A percentile compares a stretch with the other conserved stretches of the same genome.
Conservation (phyloP, 2,329 filamentous ascomycete species). For the Fusarium domesticum region DNA sequence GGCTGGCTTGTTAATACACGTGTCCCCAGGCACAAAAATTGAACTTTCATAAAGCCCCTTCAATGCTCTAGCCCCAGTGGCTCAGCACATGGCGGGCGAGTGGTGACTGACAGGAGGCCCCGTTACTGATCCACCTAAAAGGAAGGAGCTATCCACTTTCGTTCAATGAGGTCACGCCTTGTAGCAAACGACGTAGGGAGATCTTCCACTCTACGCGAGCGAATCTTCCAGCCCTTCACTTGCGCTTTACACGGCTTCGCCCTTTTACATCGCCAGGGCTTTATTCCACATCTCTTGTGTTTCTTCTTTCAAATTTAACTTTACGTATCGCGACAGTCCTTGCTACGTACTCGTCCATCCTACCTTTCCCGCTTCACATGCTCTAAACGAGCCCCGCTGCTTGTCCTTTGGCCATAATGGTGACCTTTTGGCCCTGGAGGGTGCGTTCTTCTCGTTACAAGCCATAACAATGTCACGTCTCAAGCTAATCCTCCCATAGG, state of each 20-base stretch:
- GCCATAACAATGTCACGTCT: not conserved
- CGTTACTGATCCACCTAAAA: not conserved
- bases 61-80: not conserved
- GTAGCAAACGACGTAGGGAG: not conserved
- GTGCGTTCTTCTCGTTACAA: conserved; percentile 42
- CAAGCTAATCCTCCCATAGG: conserved; percentile 46
- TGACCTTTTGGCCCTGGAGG: conserved; percentile 83
- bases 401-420: conserved; percentile 51
- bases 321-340: not conserved
- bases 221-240: not conserved
- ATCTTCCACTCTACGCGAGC: not conserved
- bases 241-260: not conserved
- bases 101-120: not conserved
- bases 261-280: not conserved
- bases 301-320: not conserved
- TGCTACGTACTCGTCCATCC: conserved; percentile 2
- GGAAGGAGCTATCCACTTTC: not conserved
- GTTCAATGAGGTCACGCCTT: not conserved
- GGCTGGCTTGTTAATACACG: not conserved
- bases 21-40: not conserved
- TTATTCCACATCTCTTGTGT: not conserved
- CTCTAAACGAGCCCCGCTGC: conserved; percentile 5
- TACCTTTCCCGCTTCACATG: conserved; percentile 10
- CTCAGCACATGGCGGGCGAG: not conserved
- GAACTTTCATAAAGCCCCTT: not conserved